Percentiles rank a stretch among this genome's conserved stretches.
Conservation (phyloP, 2,329 filamentous ascomycete species). For the Venturia carpophila region DNA sequence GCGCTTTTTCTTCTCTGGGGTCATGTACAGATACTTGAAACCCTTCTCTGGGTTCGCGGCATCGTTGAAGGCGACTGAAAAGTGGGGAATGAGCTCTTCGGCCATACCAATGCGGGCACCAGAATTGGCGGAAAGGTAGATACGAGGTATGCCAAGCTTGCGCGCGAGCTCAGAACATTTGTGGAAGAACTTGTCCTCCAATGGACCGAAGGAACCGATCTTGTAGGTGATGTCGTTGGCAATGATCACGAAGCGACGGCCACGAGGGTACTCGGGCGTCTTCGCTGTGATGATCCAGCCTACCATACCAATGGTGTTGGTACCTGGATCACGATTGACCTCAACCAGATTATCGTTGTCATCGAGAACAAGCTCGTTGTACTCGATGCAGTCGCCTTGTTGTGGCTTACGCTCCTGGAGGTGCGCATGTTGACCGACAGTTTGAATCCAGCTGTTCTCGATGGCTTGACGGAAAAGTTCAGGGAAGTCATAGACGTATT, state of each 20-base stretch:
- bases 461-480: conserved; percentile 98
- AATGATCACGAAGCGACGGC: conserved; percentile 88
- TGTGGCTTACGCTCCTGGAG: conserved; percentile 75
- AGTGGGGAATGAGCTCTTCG: conserved; percentile 93
- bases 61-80: conserved; percentile 96
- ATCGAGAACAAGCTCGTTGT: conserved; percentile 88
- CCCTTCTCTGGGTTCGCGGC: conserved; percentile 69
- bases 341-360: conserved; percentile 87
- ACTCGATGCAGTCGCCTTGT: conserved; percentile 85
- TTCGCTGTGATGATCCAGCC: conserved; percentile 93
- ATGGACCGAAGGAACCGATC: conserved; percentile 94
- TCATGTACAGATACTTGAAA: conserved; percentile 96
- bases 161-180: conserved; percentile 96
- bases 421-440: conserved; percentile 62
- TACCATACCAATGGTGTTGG: conserved; percentile 96
- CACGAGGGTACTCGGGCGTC: conserved; percentile 90
- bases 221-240: conserved; percentile 99
- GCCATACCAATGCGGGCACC: conserved; percentile 95
- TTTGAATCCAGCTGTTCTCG: conserved; percentile 85
- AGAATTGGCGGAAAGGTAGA: conserved; percentile 98
- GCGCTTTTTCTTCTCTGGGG: conserved; percentile 73
- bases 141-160: conserved; percentile 88
- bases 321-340: conserved; percentile 88
- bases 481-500: conserved; percentile 99
- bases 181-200: conserved; percentile 97